These are phyloP conservation scores for Penicillium sp. DNA, from an alignment of 2,329 filamentous ascomycete species.

Conservation along the genomic window DNA sequence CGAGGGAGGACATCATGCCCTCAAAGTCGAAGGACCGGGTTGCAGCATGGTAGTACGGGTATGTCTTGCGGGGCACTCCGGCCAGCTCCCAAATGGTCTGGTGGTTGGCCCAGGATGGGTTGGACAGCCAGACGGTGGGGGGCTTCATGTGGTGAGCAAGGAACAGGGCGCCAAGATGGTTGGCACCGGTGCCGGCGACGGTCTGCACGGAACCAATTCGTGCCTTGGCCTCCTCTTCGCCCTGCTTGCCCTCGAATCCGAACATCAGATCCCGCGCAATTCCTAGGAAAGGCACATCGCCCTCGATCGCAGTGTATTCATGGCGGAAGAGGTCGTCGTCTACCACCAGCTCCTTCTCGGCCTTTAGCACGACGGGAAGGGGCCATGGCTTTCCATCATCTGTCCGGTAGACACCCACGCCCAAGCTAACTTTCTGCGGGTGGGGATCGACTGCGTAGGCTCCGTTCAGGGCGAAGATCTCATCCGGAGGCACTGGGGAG, in stretches of 20 bases:
- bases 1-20: conserved; percentile 75
- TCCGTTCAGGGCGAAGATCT: conserved; percentile 84
- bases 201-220: conserved; percentile 74
- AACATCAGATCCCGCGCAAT: conserved; percentile 88
- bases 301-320: conserved; percentile 95
- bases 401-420: conserved; percentile 87
- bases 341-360: conserved; percentile 65
- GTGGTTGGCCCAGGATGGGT: conserved; percentile 97
- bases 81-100: conserved; percentile 78
- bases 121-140: conserved; percentile 78
- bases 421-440: conserved; percentile 80
- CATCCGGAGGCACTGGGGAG: conserved; percentile 83
- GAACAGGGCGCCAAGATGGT: conserved; percentile 89
- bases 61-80: conserved; percentile 76
- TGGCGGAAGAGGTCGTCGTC: conserved; percentile 87
- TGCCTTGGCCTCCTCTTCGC: conserved; percentile 38
- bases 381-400: conserved; percentile 96
- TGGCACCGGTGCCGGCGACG: conserved; percentile 92
- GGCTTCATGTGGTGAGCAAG: conserved; percentile 78
- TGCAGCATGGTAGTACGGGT: conserved; percentile 84
- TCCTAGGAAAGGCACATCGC: conserved; percentile 75
- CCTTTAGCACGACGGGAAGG: conserved; percentile 87
- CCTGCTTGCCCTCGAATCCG: conserved; percentile 53
- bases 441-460: conserved; percentile 73
- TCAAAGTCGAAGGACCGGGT: conserved; percentile 44